phyloP scores from a whole-genome alignment of 192 early-diverging fungal genomes.

The Coemansia javaensis region DNA sequence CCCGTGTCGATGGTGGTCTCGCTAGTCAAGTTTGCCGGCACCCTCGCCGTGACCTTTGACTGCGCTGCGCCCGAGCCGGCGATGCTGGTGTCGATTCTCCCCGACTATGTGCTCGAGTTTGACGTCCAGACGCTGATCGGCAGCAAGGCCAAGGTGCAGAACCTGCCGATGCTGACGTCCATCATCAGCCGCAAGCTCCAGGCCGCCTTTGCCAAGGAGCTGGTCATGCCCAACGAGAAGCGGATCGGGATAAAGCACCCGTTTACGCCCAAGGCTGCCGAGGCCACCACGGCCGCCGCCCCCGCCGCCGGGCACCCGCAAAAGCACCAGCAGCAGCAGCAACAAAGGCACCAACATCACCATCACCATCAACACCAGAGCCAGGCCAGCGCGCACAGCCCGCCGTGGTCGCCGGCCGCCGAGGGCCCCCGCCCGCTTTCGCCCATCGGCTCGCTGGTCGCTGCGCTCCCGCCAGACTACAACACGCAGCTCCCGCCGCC shows the following conservation, averaged over 20 bases:
- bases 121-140: conserved; percentile 87
- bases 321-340: neutral
- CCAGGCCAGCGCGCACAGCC: neutral
- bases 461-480: conserved; percentile 45
- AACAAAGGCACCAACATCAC: neutral
- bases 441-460: conserved; percentile 10
- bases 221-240: conserved; percentile 46
- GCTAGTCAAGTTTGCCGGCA: conserved; percentile 86
- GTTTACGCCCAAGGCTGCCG: conserved; percentile 33
- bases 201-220: conserved; percentile 45
- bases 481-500: conserved; percentile 49
- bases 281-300: neutral
- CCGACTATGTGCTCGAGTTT: conserved; percentile 80
- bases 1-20: conserved; percentile 85
- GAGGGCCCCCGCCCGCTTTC: conserved; percentile 10
- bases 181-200: conserved; percentile 71
- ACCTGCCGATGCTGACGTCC: conserved; percentile 87
- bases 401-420: neutral
- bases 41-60: conserved; percentile 56
- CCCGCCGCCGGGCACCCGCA: neutral
- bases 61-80: conserved; percentile 26
- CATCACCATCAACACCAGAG: no score
- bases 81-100: conserved; percentile 34
- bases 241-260: conserved; percentile 46
- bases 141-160: conserved; percentile 94